Conservation (phyloP, 1,284 basidiomycete species). For the Microbotryum violaceum region DNA sequence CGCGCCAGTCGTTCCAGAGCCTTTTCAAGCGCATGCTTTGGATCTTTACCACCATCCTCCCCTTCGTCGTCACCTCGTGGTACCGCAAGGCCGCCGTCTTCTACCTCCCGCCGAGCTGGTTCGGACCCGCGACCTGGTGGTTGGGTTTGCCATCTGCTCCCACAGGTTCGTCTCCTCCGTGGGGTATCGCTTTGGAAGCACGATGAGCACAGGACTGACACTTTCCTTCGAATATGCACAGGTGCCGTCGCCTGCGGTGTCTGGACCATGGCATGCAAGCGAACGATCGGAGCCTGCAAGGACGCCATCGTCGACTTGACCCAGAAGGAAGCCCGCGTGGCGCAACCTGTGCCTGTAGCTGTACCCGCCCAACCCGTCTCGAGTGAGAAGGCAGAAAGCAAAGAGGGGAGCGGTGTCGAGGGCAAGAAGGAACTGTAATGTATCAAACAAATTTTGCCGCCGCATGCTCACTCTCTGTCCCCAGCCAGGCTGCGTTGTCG, state of each 20-base stretch:
- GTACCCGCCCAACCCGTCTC: slow-evolving; percentile 9
- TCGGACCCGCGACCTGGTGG: slow-evolving; percentile 73
- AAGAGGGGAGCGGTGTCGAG: too few species aligned
- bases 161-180: slow-evolving; percentile 47
- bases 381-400: too few species aligned
- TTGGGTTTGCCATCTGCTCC: slow-evolving; percentile 72
- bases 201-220: neutral
- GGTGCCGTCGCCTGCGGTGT: slow-evolving; percentile 80
- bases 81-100: slow-evolving; percentile 81
- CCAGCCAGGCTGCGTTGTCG: too few species aligned
- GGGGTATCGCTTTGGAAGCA: neutral
- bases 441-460: too few species aligned
- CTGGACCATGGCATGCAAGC: slow-evolving; percentile 82
- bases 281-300: slow-evolving; percentile 64
- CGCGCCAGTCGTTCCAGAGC: slow-evolving; percentile 60
- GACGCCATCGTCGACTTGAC: slow-evolving; percentile 55
- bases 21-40: slow-evolving; percentile 69
- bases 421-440: too few species aligned
- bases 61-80: slow-evolving; percentile 78
- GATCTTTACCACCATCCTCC: slow-evolving; percentile 72
- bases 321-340: neutral
- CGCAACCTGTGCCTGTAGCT: slow-evolving; percentile 18
- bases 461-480: too few species aligned
- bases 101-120: slow-evolving; percentile 79
- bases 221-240: slow-evolving; percentile 36